A percentile compares a stretch with the other conserved stretches of the same genome.
Evolutionary conservation across 2,329 filamentous ascomycete genomes (phyloP).

Genomic region (Trichoderma brevicompactum): DNA sequence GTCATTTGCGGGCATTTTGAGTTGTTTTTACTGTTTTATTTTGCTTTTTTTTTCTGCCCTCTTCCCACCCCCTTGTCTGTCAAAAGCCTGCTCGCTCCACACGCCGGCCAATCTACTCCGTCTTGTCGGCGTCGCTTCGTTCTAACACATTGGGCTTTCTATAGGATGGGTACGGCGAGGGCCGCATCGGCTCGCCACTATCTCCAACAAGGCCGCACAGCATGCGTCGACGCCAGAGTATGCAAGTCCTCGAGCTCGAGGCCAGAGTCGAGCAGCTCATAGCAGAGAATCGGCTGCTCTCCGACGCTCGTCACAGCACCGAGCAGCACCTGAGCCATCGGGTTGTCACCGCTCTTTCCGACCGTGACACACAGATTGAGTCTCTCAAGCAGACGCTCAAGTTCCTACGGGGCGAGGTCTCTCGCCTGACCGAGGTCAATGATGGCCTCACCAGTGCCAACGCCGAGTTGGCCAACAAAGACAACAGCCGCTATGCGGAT

Average conservation of each 20-base stretch:
- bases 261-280: conserved; percentile 80
- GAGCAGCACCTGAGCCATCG: conserved; percentile 69
- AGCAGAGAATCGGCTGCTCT: conserved; percentile 80
- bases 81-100: too few species aligned
- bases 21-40: conserved; percentile 1
- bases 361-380: conserved; percentile 86
- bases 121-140: conserved; percentile 19
- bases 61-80: too few species aligned
- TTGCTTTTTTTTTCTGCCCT: background rate
- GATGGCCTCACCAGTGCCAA: conserved; percentile 78
- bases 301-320: conserved; percentile 70
- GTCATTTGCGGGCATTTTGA: conserved; percentile 22
- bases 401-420: conserved; percentile 80
- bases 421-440: conserved; percentile 80
- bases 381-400: conserved; percentile 77
- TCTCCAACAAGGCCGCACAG: conserved; percentile 94
- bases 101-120: background rate
- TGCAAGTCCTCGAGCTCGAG: conserved; percentile 95
- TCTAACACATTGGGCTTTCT: conserved; percentile 17
- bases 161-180: conserved; percentile 92
- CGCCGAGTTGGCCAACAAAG: conserved; percentile 73
- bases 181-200: conserved; percentile 80
- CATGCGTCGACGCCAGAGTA: conserved; percentile 95
- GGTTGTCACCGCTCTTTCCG: conserved; percentile 71
- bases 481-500: conserved; percentile 70